These are phyloP conservation scores for Aspergillus pseudoterreus DNA, from an alignment of 2,329 filamentous ascomycete genomes.

Conservation along the genomic window DNA sequence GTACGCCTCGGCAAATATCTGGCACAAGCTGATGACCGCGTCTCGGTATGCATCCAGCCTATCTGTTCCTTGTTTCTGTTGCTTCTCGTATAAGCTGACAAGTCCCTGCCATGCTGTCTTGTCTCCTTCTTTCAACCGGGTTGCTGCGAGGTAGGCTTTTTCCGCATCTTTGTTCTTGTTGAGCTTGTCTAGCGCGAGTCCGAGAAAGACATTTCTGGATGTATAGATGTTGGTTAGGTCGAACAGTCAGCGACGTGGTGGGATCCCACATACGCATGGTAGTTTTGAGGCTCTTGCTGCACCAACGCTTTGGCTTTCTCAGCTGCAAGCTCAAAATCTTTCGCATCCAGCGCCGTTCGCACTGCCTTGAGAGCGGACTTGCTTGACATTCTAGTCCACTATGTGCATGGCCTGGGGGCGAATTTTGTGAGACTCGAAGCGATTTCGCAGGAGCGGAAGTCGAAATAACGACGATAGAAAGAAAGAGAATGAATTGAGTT, in stretches of 20 bases:
- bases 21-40: slow-evolving; percentile 68
- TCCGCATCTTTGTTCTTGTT: slow-evolving; percentile 70
- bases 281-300: slow-evolving; percentile 69
- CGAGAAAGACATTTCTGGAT: slow-evolving; percentile 74
- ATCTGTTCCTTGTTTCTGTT: slow-evolving; percentile 68
- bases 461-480: neutral
- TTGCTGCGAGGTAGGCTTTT: slow-evolving; percentile 69
- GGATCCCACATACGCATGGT: slow-evolving; percentile 63
- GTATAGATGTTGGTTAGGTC: slow-evolving; percentile 8
- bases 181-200: slow-evolving; percentile 77
- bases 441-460: neutral
- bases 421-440: neutral
- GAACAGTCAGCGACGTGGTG: neutral
- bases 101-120: slow-evolving; percentile 89
- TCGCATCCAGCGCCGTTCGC: slow-evolving; percentile 70
- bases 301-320: slow-evolving; percentile 67
- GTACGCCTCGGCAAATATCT: slow-evolving; percentile 66
- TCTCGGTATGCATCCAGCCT: slow-evolving; percentile 72
- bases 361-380: slow-evolving; percentile 81
- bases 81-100: slow-evolving; percentile 78
- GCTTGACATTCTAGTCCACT: slow-evolving; percentile 34
- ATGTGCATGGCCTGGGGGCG: slow-evolving; percentile 13
- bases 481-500: neutral
- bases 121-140: slow-evolving; percentile 68
- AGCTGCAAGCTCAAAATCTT: slow-evolving; percentile 74